Base-by-base conservation (phyloP, 2,329 filamentous ascomycete genomes). In the Dactylonectria estremocensis region DNA sequence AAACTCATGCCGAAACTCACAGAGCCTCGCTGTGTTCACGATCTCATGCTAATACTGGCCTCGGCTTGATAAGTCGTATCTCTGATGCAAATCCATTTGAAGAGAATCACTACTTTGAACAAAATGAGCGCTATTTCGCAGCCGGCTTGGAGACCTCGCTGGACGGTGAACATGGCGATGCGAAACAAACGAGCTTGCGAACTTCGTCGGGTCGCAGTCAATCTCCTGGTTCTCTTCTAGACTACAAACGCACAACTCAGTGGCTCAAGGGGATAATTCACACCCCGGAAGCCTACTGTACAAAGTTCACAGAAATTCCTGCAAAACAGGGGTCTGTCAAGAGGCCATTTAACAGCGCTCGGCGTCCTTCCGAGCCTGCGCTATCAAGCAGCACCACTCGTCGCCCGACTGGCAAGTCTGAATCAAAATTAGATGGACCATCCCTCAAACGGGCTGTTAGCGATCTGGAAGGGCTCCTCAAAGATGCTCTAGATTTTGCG, bases 391-490 rank as follows among this genome's bases (percentile, higher is more conserved):
- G 64, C 8, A 66, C 69, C 20, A 70, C 72, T 22, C 71, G 72
- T 28, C 68, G 55, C 37, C 67, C 63, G 33, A 74, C 70, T 1
- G 64, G 61, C 8, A 72, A 66, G 11, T 70, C 70, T n/a, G 69
- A 74, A 16, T 60, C 70, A 8, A 73, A 60, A 9, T 67, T 79
- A 35, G 77, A 80, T 45, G 71, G 73, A 3, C 35, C 68, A 24
- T 62, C 67, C 8, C 82, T 85, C 67, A 80, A 78, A 49, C 77
- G 72, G 6, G 79, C 81, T 3, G 77, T 85, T 40, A 77, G 76
- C 40, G 82, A 86, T 64, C 76, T 87, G 28, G 85, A 88, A 66
- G 77, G 81, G 24, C 80, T 88, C 18, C 72, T 88, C 6, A 81
- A 78, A 35, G 85, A 88, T 72, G 84, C 84, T 11, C 71, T 87